Percentiles rank a stretch among this genome's conserved stretches.
These are phyloP conservation scores for Conringia planisiliqua DNA, from an alignment of 345 rosid genomes.

Conservation along the genomic window DNA sequence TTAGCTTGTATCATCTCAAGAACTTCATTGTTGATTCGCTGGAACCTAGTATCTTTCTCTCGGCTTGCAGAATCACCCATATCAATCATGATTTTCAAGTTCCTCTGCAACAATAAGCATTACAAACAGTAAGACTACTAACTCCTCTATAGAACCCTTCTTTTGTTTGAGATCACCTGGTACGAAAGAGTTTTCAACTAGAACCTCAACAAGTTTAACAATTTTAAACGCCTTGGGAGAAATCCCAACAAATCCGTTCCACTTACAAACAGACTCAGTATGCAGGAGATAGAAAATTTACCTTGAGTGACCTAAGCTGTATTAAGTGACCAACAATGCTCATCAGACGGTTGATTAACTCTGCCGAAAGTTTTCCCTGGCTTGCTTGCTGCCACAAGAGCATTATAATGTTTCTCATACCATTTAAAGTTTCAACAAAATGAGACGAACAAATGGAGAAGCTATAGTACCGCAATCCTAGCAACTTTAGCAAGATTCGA, in stretches of 20 bases:
- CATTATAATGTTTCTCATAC: slow-evolving; percentile 18
- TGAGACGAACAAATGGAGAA: not conserved
- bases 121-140: not conserved
- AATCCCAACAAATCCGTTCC: not conserved
- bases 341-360: slow-evolving; percentile 80
- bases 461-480: slow-evolving; percentile 38
- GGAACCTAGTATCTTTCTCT: slow-evolving; percentile 81
- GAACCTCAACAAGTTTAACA: not conserved
- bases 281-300: slow-evolving; percentile 24
- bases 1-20: slow-evolving; percentile 63
- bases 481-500: slow-evolving; percentile 78
- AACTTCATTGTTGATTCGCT: slow-evolving; percentile 78
- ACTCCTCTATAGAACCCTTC: not conserved
- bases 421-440: not conserved
- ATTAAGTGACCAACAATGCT: slow-evolving; percentile 87
- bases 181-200: not conserved
- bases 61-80: slow-evolving; percentile 63
- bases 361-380: slow-evolving; percentile 82
- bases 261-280: not conserved
- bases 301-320: slow-evolving; percentile 95
- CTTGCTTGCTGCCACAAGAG: slow-evolving; percentile 61
- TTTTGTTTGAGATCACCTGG: not conserved
- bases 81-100: slow-evolving; percentile 78
- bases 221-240: not conserved
- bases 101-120: slow-evolving; percentile 54